Evolutionary conservation across 2,329 filamentous ascomycete genomes (phyloP), one percentile per base, ranked within the genome.

Genomic region (Penicillium corylophilum): DNA sequence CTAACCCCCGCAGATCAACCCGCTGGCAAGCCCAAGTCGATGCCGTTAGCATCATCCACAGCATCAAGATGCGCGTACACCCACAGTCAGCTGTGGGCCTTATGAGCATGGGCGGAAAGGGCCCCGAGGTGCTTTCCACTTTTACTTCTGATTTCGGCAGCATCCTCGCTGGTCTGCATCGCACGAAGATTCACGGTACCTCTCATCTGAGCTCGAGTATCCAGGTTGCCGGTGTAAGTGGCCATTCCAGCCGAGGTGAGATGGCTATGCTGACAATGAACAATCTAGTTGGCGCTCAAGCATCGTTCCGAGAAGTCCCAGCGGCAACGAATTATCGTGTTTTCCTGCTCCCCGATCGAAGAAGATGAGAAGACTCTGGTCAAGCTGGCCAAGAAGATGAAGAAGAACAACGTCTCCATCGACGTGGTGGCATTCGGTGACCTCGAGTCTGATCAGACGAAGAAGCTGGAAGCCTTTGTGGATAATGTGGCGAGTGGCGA

Each of bases 21-120:
- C 86, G 94, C 75, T 99, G 92, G 82, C 91, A 96, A 77, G 91
- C 94, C 64, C 94, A 99, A 81, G 83, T 90, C 64, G 94, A 99
- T 75, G 92, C 93, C 50, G 90, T 95, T 67, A 94, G 89, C 75
- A 86, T 96, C 67, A 87, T 97, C 68, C 97, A 97, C 79, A 90
- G 92, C 70, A 90, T 88, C 69, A 96, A 99, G 75, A 96, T 92
- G 63, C 87, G 91, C 76, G 88, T 88, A 63, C 96, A 99, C 73
- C 91, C 94, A 28, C 94, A 99, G 77, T 97, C 93, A 7, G 95
- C 92, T 10, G 94, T 99, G 60, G 94, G 95, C 46, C 80, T 99
- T 59, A 96, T 99, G 92, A 96, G 90, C 76, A 97, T 97, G 93
- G 94, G 90, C 59, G 94, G 93, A 67, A 93, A 90, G 70, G 92